Base-by-base conservation (phyloP, 129 eudicot genomes). In the Rutidosis leptorrhynchoides region DNA sequence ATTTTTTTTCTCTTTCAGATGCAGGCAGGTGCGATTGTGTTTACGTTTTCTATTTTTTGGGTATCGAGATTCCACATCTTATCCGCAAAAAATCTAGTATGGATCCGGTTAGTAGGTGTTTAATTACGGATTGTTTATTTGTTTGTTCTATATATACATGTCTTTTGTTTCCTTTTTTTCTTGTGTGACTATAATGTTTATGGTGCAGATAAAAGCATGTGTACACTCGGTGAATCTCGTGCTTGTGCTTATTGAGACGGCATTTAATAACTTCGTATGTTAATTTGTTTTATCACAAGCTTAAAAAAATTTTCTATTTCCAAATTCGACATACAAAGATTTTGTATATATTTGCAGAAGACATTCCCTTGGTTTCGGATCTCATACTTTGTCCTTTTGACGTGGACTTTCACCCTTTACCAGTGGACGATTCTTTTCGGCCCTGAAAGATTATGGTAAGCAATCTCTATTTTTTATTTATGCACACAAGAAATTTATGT, bases 21-120 rank as follows among this genome's bases (percentile, higher is more conserved):
- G 96, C 82, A 88, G 72, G 98, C 98, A 77, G 98, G 98, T 22
- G 98, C 98, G 5, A 89, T 92, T 67, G 79, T 88, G 74, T 95
- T 92, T 74, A 87, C 98, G 16, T 95, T 88, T 68, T 79, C 87
- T 23, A 95, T 87, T 23, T 92, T 88, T 27, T 92, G 98, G 98
- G 83, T 74, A 74, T 88, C 43, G 78, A 85, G 12, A 87, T 92
- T 3, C 95, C 96, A 19, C 85, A 83, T 76, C 95, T 92, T 56
- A 66, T 90, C 65, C 67, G 74, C 19, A 85, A 77, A 80, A 86
- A 88, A 62, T 88, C 88, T 62, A 68, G 77, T 66, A 51, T 92
- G 62, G 88, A 85, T 74, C 78, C 88, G 72, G 96, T 92, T 88
- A 85, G 98, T 83, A 65, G 23, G 3, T n/a, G n/a, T n/a, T n/a